Conservation (phyloP, 306 rosid species). For the Rubus idaeus region DNA sequence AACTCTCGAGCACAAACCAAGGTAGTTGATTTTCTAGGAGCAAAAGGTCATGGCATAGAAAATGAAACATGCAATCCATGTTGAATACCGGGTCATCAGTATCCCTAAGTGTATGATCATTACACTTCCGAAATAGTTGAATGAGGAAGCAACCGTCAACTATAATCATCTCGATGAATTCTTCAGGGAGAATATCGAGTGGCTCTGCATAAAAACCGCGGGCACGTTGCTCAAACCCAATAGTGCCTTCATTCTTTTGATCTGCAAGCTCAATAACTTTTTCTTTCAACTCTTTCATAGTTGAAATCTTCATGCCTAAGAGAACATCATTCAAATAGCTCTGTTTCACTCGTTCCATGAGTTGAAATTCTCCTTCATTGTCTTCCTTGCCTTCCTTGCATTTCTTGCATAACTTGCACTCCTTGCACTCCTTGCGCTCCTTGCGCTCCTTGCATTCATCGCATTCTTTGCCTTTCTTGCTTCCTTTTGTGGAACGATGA, state of each 20-base stretch:
- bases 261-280: not conserved
- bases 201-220: not conserved
- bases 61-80: slow-evolving; percentile 21
- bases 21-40: slow-evolving; percentile 29
- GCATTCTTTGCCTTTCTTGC: not conserved
- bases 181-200: not conserved
- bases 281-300: not conserved
- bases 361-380: not conserved
- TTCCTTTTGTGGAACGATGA: not conserved
- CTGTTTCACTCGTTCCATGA: slow-evolving; percentile 2
- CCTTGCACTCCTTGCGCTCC: not conserved
- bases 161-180: slow-evolving; percentile 22
- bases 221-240: not conserved
- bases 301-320: not conserved
- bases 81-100: slow-evolving; percentile 17
- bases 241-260: not conserved
- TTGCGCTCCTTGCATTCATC: not conserved
- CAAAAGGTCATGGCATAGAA: slow-evolving; percentile 18
- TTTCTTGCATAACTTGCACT: not conserved
- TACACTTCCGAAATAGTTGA: slow-evolving; percentile 22
- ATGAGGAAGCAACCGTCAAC: slow-evolving; percentile 33
- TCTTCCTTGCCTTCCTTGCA: not conserved
- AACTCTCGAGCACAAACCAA: slow-evolving; percentile 23
- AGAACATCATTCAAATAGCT: not conserved
- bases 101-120: not conserved